Conservation (phyloP, 2,329 filamentous ascomycete species). For the Scedosporium apiospermum region DNA sequence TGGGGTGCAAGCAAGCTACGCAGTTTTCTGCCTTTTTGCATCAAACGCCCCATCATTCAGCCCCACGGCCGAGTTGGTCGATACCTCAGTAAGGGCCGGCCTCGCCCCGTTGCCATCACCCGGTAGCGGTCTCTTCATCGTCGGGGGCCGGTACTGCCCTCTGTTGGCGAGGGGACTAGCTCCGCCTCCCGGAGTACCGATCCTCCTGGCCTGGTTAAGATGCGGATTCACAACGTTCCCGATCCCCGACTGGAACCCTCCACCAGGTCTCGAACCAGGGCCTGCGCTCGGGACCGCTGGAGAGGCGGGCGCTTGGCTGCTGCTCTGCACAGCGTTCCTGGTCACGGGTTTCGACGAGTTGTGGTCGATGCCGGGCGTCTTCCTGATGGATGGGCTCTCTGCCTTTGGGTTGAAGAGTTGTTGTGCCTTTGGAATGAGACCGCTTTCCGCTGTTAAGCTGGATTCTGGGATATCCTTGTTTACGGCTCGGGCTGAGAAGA, state of each 20-base stretch:
- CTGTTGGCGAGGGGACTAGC: constrained; percentile 51
- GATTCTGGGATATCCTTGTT: constrained; percentile 39
- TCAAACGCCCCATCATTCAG: constrained; percentile 25
- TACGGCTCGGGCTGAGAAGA: constrained; percentile 62
- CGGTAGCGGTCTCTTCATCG: constrained; percentile 42
- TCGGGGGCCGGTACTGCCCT: constrained; percentile 48
- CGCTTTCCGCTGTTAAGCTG: constrained; percentile 27
- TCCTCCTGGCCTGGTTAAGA: constrained; percentile 44
- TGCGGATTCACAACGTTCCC: constrained; percentile 42
- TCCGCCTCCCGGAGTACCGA: constrained; percentile 45
- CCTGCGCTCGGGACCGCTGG: constrained; percentile 14
- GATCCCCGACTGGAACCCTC: constrained; percentile 18
- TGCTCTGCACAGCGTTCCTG: constrained; percentile 8
- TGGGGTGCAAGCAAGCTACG: constrained; percentile 14
- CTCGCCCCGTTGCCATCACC: constrained; percentile 22
- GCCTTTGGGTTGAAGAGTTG: constrained; percentile 63
- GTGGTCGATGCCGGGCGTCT: constrained; percentile 82
- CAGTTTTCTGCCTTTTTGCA: constrained; percentile 42
- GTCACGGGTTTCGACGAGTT: constrained; percentile 62
- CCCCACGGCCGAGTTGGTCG: constrained; percentile 28
- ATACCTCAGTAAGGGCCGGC: constrained; percentile 40
- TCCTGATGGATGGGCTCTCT: constrained; percentile 77
- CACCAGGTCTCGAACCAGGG: constrained; percentile 20
- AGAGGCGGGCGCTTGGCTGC: constrained; percentile 9
- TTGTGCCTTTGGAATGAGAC: constrained; percentile 30